Conservation (phyloP, 208 protist genomes). For the Crithidia brevicula region DNA sequence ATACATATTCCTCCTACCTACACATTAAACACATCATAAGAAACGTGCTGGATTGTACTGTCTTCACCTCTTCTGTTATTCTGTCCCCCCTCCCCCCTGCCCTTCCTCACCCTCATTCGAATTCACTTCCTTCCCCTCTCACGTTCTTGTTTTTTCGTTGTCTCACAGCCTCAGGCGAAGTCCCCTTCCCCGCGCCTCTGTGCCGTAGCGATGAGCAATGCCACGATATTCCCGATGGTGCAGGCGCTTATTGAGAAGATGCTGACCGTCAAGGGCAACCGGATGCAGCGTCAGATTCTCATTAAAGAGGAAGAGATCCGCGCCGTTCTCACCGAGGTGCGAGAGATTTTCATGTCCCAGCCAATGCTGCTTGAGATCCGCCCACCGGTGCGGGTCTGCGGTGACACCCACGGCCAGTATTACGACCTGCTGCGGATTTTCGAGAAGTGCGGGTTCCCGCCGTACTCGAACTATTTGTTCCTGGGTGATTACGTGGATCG, state of each 20-base stretch:
- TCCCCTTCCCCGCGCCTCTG: too few relatives aligned
- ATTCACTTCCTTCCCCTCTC: background rate
- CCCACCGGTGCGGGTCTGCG: slow-evolving; percentile 87
- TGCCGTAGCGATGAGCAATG: background rate
- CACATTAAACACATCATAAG: too few relatives aligned
- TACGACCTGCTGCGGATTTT: slow-evolving; percentile 99
- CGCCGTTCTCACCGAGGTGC: slow-evolving; percentile 56
- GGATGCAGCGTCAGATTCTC: slow-evolving; percentile 69
- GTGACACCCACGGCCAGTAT: slow-evolving; percentile 99
- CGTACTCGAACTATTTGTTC: slow-evolving; percentile 99
- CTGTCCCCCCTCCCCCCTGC: too few relatives aligned
- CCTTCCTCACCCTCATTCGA: background rate
- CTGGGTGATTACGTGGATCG: slow-evolving; percentile 99
- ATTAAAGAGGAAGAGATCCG: slow-evolving; percentile 90
- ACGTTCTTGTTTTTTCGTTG: background rate
- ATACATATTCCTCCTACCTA: too few relatives aligned
- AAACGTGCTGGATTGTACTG: too few relatives aligned
- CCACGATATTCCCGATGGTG: background rate
- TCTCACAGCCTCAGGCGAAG: background rate
- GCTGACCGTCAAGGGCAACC: slow-evolving; percentile 58
- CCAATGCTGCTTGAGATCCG: slow-evolving; percentile 90
- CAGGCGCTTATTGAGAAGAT: slow-evolving; percentile 73
- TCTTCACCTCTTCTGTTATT: too few relatives aligned
- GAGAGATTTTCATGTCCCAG: slow-evolving; percentile 92
- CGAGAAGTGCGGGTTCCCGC: slow-evolving; percentile 99